Evolutionary conservation across 257 asterid genomes (phyloP), one percentile per base, ranked within the genome.

Genomic region (Perilla frutescens): DNA sequence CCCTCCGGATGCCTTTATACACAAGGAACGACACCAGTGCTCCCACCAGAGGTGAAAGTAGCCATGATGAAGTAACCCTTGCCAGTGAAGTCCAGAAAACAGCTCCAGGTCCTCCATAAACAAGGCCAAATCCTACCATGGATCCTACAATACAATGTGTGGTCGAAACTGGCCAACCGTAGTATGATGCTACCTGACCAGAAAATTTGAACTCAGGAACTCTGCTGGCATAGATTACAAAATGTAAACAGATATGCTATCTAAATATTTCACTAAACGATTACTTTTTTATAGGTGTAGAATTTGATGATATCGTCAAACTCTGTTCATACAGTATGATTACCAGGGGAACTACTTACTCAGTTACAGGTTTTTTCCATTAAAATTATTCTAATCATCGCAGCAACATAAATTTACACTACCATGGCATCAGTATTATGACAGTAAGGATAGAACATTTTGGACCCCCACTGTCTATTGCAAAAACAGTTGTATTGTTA

Each of bases 141-240:
- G 97, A 91, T 70, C 98, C 98, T 2, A 94, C 96, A n/a, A 91
- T 91, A 64, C 97, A 93, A 68, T 93, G 98, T 59, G 98, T 93
- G 7, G 97, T 93, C 11, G 97, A 93, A 39, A 93, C 98, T 53
- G 98, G 97, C 98, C 94, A 93, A 20, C 98, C 96, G 41, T 89
- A 89, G 80, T 87, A 93, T 12, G 98, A 89, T 57, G 98, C 98
- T 63, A 93, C 97, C 98, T 89, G 90, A 70, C 79, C 14, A 65
- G 3, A 65, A 10, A 55, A 34, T 32, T 4, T 11, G 13, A 29
- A 74, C 11, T 8, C 15, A 66, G 70, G 29, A 64, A 45, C 63
- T 9, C 43, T 31, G 9, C 8, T 10, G 7, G 1, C 31, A n/a
- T 34, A 39, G 9, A 61, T 1, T 2, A 14, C 67, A 39, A 48